Evolutionary conservation across 2,329 filamentous ascomycete genomes (phyloP), one percentile per base, ranked within the genome.

Genomic region (Nemania sp.): DNA sequence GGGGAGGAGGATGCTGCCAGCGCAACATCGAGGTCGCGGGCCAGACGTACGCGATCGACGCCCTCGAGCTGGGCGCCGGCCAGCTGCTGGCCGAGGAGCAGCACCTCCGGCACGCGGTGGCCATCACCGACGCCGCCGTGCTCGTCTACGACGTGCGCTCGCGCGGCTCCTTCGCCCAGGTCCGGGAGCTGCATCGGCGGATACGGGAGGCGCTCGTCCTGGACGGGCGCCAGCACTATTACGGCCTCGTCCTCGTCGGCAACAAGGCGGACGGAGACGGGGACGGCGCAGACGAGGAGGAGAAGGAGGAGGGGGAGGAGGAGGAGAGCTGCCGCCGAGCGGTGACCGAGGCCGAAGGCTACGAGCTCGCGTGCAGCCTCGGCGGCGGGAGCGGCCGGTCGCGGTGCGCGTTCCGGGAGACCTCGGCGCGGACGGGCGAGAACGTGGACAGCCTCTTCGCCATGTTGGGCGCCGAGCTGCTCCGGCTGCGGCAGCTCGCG

Each of bases 81-180:
- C 70, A 76, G 54, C 63, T 78, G 2, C 63, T 78, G 2, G 65
- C 63, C n/a, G 65, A 67, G 59, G 70, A 69, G 55, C 69, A 71
- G 5, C 68, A 72, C 35, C 72, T 79, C n/a, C 69, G 69, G 37
- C 72, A 77, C 39, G 77, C 77, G 1, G 66, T 78, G 18, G 67
- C 68, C 54, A 75, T 77, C 46, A 79, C 77, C n/a, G 76, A 79
- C 42, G 77, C 75, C 4, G 76, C 74, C 2, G 64, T 78, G 21
- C 70, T 74, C 2, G 66, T 64, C 18, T 70, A 69, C 39, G 67
- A 67, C 32, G 67, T 70, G 18, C 61, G 57, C 39, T 67, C 34
- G 71, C 77, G 70, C 32, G 66, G 65, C 3, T 69, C 69, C 5
- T 71, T 71, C 54, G 42, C 11, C 6, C 10, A 65, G 1, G 32